Conservation (phyloP, 169 alveolate genomes). For the Perkinsus marinus region DNA sequence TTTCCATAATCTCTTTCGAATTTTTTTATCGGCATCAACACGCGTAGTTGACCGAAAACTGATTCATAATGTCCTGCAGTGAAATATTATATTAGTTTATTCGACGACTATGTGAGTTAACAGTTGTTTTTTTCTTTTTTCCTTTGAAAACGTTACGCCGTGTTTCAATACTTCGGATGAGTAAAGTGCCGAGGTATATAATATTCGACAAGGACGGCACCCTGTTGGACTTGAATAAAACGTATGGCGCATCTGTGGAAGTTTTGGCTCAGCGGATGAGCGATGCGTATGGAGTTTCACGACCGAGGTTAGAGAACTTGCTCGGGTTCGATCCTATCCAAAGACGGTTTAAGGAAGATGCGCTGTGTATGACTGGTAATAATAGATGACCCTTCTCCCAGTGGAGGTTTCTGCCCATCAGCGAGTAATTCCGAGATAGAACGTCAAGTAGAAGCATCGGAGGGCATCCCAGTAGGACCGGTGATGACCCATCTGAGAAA, state of each 20-base stretch:
- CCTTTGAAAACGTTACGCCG: too few species aligned
- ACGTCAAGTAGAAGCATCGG: not conserved
- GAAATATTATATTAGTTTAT: too few species aligned
- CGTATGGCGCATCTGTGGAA: not conserved
- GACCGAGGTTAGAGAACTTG: not conserved
- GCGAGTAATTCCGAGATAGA: not conserved
- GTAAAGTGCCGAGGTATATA: not conserved
- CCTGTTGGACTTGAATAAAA: not conserved
- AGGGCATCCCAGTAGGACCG: not conserved
- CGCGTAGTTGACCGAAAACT: too few species aligned
- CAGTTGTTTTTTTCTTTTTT: too few species aligned
- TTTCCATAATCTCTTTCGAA: too few species aligned
- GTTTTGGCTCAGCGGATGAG: not conserved
- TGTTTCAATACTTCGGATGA: too few species aligned
- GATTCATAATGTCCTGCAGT: too few species aligned
- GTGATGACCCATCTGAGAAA: not conserved
- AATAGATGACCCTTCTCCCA: not conserved
- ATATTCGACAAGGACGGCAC: not conserved
- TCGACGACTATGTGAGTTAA: too few species aligned
- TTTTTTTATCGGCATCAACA: too few species aligned
- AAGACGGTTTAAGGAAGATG: not conserved
- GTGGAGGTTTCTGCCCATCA: not conserved
- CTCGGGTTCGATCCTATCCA: not conserved
- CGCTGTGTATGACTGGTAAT: not conserved
- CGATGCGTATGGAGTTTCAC: not conserved